A percentile compares a stretch with the other conserved stretches of the same genome.
Conservation (phyloP, 371 early-diverging fungal genomes). For the Mucor plumbeus region DNA sequence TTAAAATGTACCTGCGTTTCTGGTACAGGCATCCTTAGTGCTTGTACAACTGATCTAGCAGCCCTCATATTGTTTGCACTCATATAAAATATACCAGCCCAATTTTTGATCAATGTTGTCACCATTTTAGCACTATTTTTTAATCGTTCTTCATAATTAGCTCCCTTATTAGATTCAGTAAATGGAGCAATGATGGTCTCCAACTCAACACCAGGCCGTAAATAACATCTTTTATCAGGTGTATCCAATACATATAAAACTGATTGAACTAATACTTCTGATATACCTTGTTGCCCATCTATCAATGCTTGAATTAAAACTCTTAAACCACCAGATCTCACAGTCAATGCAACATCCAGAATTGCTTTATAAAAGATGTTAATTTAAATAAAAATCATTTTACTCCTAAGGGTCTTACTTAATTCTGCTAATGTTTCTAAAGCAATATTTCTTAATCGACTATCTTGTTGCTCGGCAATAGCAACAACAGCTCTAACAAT, state of each 20-base stretch:
- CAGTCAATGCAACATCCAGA: slow-evolving; percentile 65
- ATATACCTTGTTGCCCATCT: slow-evolving; percentile 74
- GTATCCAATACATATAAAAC: slow-evolving; percentile 77
- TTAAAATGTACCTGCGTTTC: slow-evolving; percentile 70
- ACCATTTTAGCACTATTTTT: slow-evolving; percentile 67
- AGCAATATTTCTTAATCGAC: slow-evolving; percentile 72
- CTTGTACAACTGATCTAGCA: slow-evolving; percentile 75
- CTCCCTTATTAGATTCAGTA: slow-evolving; percentile 72
- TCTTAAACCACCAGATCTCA: slow-evolving; percentile 73
- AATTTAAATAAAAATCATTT: background rate
- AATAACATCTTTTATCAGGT: slow-evolving; percentile 65
- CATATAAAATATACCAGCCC: slow-evolving; percentile 83
- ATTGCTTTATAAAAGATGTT: slow-evolving; percentile 33
- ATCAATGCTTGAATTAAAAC: slow-evolving; percentile 71
- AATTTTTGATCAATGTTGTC: slow-evolving; percentile 68
- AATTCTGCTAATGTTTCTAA: slow-evolving; percentile 83
- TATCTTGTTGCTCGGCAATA: slow-evolving; percentile 81
- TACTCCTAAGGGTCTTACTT: slow-evolving; percentile 42
- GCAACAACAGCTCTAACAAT: slow-evolving; percentile 79
- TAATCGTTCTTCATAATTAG: slow-evolving; percentile 69
- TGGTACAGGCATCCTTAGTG: slow-evolving; percentile 73
- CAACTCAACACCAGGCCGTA: slow-evolving; percentile 79
- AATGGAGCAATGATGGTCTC: slow-evolving; percentile 80
- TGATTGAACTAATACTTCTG: slow-evolving; percentile 68
- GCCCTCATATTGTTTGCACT: slow-evolving; percentile 77